These are phyloP conservation scores for Purpureocillium takamizusanense DNA, from an alignment of 2,329 filamentous ascomycete genomes.

Conservation along the genomic window DNA sequence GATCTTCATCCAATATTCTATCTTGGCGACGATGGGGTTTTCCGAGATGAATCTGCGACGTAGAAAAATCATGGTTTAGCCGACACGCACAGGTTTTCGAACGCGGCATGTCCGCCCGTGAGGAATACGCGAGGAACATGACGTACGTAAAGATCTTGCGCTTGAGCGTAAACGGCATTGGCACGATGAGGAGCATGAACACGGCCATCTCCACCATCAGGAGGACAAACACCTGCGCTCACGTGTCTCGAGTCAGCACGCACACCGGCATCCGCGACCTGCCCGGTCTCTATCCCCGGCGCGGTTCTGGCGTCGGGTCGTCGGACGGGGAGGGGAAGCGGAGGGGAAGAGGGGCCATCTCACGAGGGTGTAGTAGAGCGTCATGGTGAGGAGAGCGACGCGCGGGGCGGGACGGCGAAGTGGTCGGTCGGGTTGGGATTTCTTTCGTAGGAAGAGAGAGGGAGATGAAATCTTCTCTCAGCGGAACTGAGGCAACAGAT, in stretches of 20 bases:
- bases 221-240: slow-evolving; percentile 66
- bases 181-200: slow-evolving; percentile 73
- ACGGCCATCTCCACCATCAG: slow-evolving; percentile 76
- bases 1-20: slow-evolving; percentile 98
- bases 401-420: background rate
- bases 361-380: slow-evolving; percentile 49
- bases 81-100: no score
- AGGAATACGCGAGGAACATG: slow-evolving; percentile 11
- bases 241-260: slow-evolving; percentile 14
- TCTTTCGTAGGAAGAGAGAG: no score
- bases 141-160: slow-evolving; percentile 71
- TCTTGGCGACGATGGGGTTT: slow-evolving; percentile 72
- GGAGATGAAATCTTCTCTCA: no score
- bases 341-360: slow-evolving; percentile 9
- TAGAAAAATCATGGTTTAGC: no score
- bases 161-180: slow-evolving; percentile 78
- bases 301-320: no score
- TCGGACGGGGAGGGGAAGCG: no score
- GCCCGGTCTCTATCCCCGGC: background rate
- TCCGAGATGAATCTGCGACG: slow-evolving; percentile 89
- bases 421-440: no score
- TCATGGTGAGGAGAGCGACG: slow-evolving; percentile 32
- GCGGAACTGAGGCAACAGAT: no score
- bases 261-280: background rate
- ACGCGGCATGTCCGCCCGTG: background rate